Evolutionary conservation across 129 eudicot genomes (phyloP), one percentile per base, ranked within the genome.

Genomic region (Saussurea involucrata): DNA sequence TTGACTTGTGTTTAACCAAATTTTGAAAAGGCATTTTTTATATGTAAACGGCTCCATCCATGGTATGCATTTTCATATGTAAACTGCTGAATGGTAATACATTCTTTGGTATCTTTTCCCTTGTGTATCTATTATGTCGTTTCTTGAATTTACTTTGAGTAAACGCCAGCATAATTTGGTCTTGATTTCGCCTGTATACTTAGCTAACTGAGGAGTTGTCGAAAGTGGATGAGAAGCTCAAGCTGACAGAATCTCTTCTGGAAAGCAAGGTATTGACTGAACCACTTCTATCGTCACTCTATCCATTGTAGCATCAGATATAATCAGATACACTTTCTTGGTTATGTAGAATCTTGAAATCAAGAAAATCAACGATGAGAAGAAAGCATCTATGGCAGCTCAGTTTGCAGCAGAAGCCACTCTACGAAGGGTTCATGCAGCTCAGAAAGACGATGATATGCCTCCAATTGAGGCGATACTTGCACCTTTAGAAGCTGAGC

Each of bases 361-460:
- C 72, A 92, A 92, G 91, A 89, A 87, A 89, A 89, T 92, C 74
- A 92, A 92, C 78, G 97, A 92, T 89, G 97, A 92, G 84, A 92
- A 92, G 89, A 92, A 92, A 87, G 88, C 97, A 63, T 92, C 97
- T 34, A 92, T 92, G 97, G 97, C 97, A 69, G 97, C 97, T 75
- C 97, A 92, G 79, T 89, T 92, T 89, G 97, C 97, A 40, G 93
- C 96, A 40, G 97, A 89, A 84, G 97, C 96, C 67, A 92, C 97
- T 68, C 88, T 89, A 77, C 81, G 97, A 58, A 87, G 97, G 81
- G 97, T 92, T 71, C 97, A 89, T 84, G 97, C 97, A 69, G 97
- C 91, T 78, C 97, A 92, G 75, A 92, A 92, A 73, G 97, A 92
- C 63, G 97, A 92, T 82, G 97, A 92, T 63, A 92, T 92, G 97